Base-by-base conservation (phyloP, 148 eudicot species). In the Diospyros kaki region DNA sequence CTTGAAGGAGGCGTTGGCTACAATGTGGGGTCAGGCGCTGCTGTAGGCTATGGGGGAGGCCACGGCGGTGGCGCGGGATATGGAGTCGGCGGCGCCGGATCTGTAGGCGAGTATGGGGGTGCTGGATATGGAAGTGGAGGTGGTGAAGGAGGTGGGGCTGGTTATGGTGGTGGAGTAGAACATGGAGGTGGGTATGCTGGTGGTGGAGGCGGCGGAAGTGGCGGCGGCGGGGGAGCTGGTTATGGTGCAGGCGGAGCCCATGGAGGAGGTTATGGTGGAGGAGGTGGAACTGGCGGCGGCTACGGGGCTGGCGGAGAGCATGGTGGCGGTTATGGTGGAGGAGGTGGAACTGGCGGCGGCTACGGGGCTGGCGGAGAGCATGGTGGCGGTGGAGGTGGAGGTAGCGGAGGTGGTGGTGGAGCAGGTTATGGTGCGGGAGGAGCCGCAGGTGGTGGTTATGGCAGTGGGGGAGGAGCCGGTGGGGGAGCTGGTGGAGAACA, bases 101-200 rank as follows among this genome's bases (percentile, higher is more conserved):
- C 28, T 18, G 77, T 64, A 28, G 81, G 67, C 10, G 64, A 68
- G 14, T 83, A 82, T 8, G 69, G 69, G n/a, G 85, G 82, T 58
- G 81, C 71, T 9, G 91, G 86, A 68, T 75, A 59, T 59, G 79
- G 79, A 46, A 69, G 83, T 71, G 89, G 79, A 5, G 75, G 83
- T 17, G 81, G 84, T 28, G 73, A n/a, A 50, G 84, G 84, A 38
- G 69, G 79, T 54, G 84, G 84, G 18, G 76, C 58, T 40, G 76
- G 76, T 3, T 73, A 73, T 62, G 76, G 76, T 4, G 68, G 59
- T 53, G 81, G 81, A 10, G 81, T 77, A 6, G 71, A 58, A 44
- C 68, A 75, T 56, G 82, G 72, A 38, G 15, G 55, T 75, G 83
- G 79, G 10, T 55, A 62, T 2, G 84, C 71, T 5, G 73, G 73